phyloP scores from a whole-genome alignment of 805 yeast species.

The Yarrowia sp. region DNA sequence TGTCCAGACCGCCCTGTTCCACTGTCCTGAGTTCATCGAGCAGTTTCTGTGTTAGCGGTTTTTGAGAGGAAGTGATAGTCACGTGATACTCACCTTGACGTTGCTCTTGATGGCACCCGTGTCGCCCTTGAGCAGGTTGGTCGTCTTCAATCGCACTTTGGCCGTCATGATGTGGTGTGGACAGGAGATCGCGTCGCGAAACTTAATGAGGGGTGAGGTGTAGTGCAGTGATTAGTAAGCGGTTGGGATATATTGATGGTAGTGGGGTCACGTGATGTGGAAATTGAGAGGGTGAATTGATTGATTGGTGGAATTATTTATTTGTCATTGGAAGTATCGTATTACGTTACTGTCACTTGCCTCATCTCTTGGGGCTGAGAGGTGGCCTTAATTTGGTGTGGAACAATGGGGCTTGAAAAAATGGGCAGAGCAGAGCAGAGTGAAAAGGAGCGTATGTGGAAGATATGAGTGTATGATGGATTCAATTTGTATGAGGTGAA shows the following conservation, averaged over 20 bases:
- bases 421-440: too few relatives aligned
- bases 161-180: constrained; percentile 11
- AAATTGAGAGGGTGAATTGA: neutral
- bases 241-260: neutral
- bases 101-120: constrained; percentile 15
- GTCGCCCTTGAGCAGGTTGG: constrained; percentile 21
- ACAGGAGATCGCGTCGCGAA: constrained; percentile 14
- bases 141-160: constrained; percentile 21
- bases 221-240: neutral
- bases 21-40: constrained; percentile 61
- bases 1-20: constrained; percentile 59
- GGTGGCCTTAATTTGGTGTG: too few relatives aligned
- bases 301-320: too few relatives aligned
- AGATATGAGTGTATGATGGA: too few relatives aligned
- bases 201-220: neutral
- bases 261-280: neutral
- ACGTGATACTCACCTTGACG: constrained; percentile 8
- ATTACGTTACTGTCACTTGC: too few relatives aligned
- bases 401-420: too few relatives aligned
- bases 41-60: constrained; percentile 41
- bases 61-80: too few relatives aligned
- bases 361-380: too few relatives aligned
- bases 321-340: too few relatives aligned
- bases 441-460: too few relatives aligned
- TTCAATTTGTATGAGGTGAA: too few relatives aligned